These are phyloP conservation scores for Aureobasidium sp. DNA, from an alignment of 2,329 filamentous ascomycete species.

Conservation along the genomic window DNA sequence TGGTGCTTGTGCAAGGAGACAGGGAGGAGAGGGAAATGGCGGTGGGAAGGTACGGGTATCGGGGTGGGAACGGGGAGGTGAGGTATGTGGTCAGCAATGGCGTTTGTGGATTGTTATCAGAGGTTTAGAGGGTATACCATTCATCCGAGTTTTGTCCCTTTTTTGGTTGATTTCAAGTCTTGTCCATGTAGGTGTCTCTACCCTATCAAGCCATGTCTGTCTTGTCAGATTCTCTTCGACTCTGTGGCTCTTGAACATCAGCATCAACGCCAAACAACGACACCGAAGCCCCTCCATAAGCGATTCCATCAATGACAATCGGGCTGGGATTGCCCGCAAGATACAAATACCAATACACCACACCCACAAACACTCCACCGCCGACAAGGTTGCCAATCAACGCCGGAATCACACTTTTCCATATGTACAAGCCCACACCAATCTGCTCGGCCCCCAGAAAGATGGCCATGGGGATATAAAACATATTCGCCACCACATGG, in stretches of 20 bases:
- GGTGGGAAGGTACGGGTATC: not conserved
- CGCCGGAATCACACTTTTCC: conserved; percentile 51
- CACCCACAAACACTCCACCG: conserved; percentile 46
- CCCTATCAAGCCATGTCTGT: not conserved
- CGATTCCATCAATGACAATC: conserved; percentile 9
- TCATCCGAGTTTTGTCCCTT: too few relatives aligned
- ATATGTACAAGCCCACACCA: conserved; percentile 47
- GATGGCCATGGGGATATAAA: conserved; percentile 41
- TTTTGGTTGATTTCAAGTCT: too few relatives aligned
- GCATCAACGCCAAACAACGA: conserved; percentile 1
- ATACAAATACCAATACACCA: conserved; percentile 43
- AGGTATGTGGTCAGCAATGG: conserved; percentile 11
- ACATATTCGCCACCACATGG: conserved; percentile 53
- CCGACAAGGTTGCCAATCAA: conserved; percentile 49
- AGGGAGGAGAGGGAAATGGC: not conserved
- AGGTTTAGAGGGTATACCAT: not conserved
- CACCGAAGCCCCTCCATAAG: not conserved
- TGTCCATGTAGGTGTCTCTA: too few relatives aligned
- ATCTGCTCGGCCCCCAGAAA: conserved; percentile 42
- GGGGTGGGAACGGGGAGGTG: not conserved
- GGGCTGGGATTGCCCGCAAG: conserved; percentile 10
- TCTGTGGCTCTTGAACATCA: not conserved
- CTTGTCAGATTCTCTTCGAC: not conserved
- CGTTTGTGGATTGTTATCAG: not conserved
- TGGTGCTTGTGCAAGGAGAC: not conserved